Conservation (phyloP, 345 rosid species). For the Hypericum perforatum region DNA sequence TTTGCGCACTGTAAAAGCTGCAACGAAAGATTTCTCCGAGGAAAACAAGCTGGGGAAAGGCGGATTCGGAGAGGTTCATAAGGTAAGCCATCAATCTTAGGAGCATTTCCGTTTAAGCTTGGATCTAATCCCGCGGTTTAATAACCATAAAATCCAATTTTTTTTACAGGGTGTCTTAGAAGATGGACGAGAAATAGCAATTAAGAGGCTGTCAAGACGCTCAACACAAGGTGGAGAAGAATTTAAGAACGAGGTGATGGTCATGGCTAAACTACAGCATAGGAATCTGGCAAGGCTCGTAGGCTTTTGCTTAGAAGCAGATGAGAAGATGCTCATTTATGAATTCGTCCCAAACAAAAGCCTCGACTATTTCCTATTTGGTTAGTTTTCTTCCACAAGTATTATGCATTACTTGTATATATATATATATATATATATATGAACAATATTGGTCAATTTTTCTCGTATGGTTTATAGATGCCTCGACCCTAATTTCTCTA, state of each 20-base stretch:
- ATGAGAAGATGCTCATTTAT: constrained; percentile 42
- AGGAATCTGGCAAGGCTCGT: constrained; percentile 35
- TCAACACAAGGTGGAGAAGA: constrained; percentile 36
- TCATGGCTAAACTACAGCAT: constrained; percentile 43
- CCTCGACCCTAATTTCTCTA: too few species aligned
- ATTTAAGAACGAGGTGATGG: constrained; percentile 36
- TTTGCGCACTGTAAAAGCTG: constrained; percentile 26
- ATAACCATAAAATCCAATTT: too few species aligned
- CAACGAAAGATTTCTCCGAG: constrained; percentile 40
- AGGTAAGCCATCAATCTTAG: constrained; percentile 20
- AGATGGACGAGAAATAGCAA: constrained; percentile 32
- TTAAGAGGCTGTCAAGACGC: constrained; percentile 33
- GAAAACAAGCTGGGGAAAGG: constrained; percentile 57
- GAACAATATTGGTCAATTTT: too few species aligned
- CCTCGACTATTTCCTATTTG: constrained; percentile 31
- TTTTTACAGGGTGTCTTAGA: constrained; percentile 27
- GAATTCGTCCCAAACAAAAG: constrained; percentile 41
- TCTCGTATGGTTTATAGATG: too few species aligned
- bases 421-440: too few species aligned
- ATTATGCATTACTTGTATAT: too few species aligned
- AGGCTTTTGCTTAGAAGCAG: constrained; percentile 36
- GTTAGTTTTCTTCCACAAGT: constrained; percentile 10
- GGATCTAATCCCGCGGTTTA: neutral
- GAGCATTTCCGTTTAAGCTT: neutral
- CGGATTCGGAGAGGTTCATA: constrained; percentile 62